These are phyloP conservation scores for Thermoascus crustaceus DNA, from an alignment of 2,329 filamentous ascomycete species.

Conservation along the genomic window DNA sequence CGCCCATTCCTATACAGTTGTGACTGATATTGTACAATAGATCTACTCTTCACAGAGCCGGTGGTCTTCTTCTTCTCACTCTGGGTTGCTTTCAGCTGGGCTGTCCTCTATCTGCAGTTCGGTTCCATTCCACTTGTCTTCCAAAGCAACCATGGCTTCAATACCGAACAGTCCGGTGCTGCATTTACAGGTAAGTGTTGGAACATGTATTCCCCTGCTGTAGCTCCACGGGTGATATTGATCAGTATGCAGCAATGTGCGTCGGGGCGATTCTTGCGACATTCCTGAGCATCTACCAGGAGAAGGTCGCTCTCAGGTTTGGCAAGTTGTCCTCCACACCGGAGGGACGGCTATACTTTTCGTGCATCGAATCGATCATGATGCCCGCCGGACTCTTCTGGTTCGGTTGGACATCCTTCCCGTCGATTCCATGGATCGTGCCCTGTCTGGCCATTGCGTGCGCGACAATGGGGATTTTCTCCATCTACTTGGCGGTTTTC, in stretches of 20 bases:
- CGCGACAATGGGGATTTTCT: constrained; percentile 72
- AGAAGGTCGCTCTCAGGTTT: constrained; percentile 51
- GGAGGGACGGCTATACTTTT: constrained; percentile 74
- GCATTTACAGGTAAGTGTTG: constrained; percentile 52
- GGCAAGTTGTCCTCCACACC: constrained; percentile 46
- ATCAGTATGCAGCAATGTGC: constrained; percentile 50
- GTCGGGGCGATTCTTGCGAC: constrained; percentile 60
- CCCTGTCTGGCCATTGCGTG: constrained; percentile 62
- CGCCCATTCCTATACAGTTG: not conserved
- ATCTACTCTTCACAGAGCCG: constrained; percentile 54
- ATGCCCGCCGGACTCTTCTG: constrained; percentile 75
- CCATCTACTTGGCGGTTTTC: constrained; percentile 72
- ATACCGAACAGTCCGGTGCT: constrained; percentile 57
- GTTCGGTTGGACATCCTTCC: constrained; percentile 64
- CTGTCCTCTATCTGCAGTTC: constrained; percentile 77
- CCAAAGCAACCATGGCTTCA: constrained; percentile 57
- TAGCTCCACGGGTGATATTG: constrained; percentile 3
- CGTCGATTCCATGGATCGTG: constrained; percentile 61
- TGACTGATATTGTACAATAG: constrained; percentile 15
- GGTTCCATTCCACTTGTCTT: constrained; percentile 74
- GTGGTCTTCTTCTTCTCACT: constrained; percentile 68
- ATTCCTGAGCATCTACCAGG: constrained; percentile 61
- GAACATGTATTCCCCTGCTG: not conserved
- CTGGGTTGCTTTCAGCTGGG: constrained; percentile 88
- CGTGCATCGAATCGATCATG: constrained; percentile 65